Evolutionary conservation across 192 early-diverging fungal genomes (phyloP), one percentile per base, ranked within the genome.

Genomic region (Obelidium mucronatum): DNA sequence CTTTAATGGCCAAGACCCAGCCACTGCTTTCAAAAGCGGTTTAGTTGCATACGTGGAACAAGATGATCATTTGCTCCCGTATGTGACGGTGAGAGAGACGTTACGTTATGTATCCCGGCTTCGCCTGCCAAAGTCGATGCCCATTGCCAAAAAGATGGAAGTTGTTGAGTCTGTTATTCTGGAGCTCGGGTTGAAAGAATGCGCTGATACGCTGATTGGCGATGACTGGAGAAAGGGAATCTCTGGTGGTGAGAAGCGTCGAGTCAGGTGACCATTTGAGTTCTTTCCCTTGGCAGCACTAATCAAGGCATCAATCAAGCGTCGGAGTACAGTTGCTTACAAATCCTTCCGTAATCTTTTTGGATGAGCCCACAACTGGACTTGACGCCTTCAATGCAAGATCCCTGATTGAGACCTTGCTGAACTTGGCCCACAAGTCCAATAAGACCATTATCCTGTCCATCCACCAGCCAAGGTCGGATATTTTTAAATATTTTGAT

Each of bases 401-500:
- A 71, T 78, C 86, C 63, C 81, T 93, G 2, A 86, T 90, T 35
- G 82, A 90, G 76, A 86, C 88, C n/a, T 78, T 87, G 19, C 72
- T 78, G 2, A 36, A 42, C 17, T 74, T 85, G 77, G 75, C 44
- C 55, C 73, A 30, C 48, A 71, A 36, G 78, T 76, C 22, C 8
- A 37, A 37, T 36, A 67, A 80, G 42, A 82, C 93, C 2, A 91
- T 95, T n/a, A 80, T 96, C 42, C 88, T 94, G 75, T 92, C 94
- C 1, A 95, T 97, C 74, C 95, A 97, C 73, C 95, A 96, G 78
- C 95, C 95, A 37, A 89, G 88, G 44, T 90, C 90, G 6, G 89
- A 93, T 61, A 91, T 93, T 64, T 95, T 95, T 80, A 81, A 85
- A 31, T 86, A 91, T 6, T 94, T 96, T 79, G 92, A 96, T 84